Conservation (phyloP, 1,139 yeast species). For the Kodamaea sp. region DNA sequence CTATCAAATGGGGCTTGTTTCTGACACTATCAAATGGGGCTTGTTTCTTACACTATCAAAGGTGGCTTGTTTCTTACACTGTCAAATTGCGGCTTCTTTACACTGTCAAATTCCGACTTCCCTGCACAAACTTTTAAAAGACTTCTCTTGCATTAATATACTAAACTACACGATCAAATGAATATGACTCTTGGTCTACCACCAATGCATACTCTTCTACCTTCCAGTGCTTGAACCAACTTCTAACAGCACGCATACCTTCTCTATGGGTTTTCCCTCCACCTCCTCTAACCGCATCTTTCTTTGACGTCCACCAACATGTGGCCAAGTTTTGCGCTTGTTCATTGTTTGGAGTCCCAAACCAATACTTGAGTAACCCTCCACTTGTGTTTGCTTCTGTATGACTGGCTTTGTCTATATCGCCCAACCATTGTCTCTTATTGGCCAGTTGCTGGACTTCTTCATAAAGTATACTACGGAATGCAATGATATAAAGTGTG, state of each 20-base stretch:
- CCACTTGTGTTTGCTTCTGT: constrained; percentile 29
- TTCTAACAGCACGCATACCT: constrained; percentile 24
- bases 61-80: too few species aligned
- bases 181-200: constrained; percentile 9
- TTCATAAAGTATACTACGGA: constrained; percentile 24
- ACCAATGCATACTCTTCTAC: constrained; percentile 27
- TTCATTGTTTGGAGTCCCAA: constrained; percentile 26
- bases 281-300: constrained; percentile 27
- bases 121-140: constrained; percentile 3
- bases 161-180: constrained; percentile 7
- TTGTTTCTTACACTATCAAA: too few species aligned
- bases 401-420: constrained; percentile 27
- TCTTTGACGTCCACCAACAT: constrained; percentile 30
- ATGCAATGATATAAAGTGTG: constrained; percentile 26
- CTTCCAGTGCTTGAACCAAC: constrained; percentile 31
- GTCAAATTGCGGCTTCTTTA: too few species aligned
- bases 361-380: constrained; percentile 33
- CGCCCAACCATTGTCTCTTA: constrained; percentile 20
- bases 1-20: too few species aligned
- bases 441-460: constrained; percentile 21
- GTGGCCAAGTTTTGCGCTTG: constrained; percentile 31
- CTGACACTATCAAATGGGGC: too few species aligned
- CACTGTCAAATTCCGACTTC: neutral
- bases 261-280: constrained; percentile 26
- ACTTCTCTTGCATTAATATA: constrained; percentile 1